A percentile compares a stretch with the other conserved stretches of the same genome.
Conservation (phyloP, 495 filamentous ascomycete species). For the Podospora didyma region DNA sequence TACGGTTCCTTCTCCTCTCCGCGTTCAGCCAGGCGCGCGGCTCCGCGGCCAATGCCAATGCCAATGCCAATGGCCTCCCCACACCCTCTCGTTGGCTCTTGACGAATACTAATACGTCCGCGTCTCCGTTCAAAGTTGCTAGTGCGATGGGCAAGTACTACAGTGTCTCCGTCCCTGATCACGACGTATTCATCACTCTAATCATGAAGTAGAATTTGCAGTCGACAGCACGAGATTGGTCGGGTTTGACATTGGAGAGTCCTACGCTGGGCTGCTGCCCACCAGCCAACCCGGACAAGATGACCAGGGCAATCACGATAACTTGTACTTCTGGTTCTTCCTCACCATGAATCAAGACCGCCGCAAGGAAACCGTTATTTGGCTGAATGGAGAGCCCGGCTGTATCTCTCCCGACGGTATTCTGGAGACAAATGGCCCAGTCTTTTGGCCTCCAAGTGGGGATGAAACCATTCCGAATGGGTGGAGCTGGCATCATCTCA, state of each 20-base stretch:
- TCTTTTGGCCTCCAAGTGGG: conserved; percentile 60
- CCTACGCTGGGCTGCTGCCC: conserved; percentile 70
- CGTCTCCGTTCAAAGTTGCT: too few relatives aligned
- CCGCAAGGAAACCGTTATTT: conserved; percentile 65
- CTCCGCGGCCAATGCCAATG: too few relatives aligned
- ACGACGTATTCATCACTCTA: too few relatives aligned
- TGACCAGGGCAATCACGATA: conserved; percentile 49
- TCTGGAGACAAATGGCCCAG: conserved; percentile 62
- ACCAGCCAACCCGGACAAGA: too few relatives aligned
- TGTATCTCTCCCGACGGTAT: conserved; percentile 65
- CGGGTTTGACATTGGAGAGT: conserved; percentile 81
- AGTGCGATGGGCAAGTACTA: too few relatives aligned
- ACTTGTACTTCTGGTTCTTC: conserved; percentile 78
- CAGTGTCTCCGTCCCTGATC: too few relatives aligned
- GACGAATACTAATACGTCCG: too few relatives aligned
- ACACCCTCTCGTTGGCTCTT: too few relatives aligned
- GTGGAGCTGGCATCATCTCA: conserved; percentile 66
- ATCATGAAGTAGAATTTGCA: conserved; percentile 62
- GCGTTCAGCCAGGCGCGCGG: too few relatives aligned
- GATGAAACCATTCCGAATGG: conserved; percentile 55
- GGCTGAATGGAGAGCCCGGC: conserved; percentile 53
- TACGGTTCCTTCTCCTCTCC: too few relatives aligned
- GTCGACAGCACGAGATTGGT: conserved; percentile 68
- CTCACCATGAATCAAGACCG: conserved; percentile 51
- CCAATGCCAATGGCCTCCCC: too few relatives aligned